phyloP scores from a whole-genome alignment of 2,329 filamentous ascomycete genomes.

The Hypoxylon sp. region DNA sequence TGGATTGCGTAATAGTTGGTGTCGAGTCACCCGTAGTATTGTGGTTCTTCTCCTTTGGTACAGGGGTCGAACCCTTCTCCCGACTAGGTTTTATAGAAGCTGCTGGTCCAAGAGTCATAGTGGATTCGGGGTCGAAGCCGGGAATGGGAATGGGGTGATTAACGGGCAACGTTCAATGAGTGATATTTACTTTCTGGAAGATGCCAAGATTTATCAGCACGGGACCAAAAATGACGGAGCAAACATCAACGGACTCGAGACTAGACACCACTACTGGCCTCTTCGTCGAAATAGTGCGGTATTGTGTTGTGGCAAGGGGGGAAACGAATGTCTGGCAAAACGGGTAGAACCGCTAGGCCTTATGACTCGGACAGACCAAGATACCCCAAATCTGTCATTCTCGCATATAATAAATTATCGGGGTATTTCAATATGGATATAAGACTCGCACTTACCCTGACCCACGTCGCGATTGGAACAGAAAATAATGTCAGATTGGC shows the following conservation, averaged over 20 bases:
- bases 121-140: slow-evolving; percentile 25
- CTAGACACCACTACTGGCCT: slow-evolving; percentile 13
- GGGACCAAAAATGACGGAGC: slow-evolving; percentile 46
- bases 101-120: slow-evolving; percentile 54
- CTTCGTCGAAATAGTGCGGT: not conserved
- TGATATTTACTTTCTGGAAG: slow-evolving; percentile 46
- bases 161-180: slow-evolving; percentile 41
- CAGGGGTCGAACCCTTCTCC: slow-evolving; percentile 48
- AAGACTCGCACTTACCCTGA: slow-evolving; percentile 39
- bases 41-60: slow-evolving; percentile 46
- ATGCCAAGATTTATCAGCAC: slow-evolving; percentile 49
- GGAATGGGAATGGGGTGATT: slow-evolving; percentile 46
- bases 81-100: slow-evolving; percentile 50
- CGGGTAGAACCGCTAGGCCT: slow-evolving; percentile 8
- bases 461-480: slow-evolving; percentile 30
- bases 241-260: slow-evolving; percentile 18
- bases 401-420: slow-evolving; percentile 41
- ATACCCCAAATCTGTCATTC: slow-evolving; percentile 33
- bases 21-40: slow-evolving; percentile 53
- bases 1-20: slow-evolving; percentile 51
- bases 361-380: slow-evolving; percentile 30
- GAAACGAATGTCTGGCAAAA: slow-evolving; percentile 25
- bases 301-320: slow-evolving; percentile 15
- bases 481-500: slow-evolving; percentile 30
- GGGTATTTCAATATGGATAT: slow-evolving; percentile 42